Evolutionary conservation across 2,329 filamentous ascomycete species (phyloP).

Genomic region (Nemania bipapillata): DNA sequence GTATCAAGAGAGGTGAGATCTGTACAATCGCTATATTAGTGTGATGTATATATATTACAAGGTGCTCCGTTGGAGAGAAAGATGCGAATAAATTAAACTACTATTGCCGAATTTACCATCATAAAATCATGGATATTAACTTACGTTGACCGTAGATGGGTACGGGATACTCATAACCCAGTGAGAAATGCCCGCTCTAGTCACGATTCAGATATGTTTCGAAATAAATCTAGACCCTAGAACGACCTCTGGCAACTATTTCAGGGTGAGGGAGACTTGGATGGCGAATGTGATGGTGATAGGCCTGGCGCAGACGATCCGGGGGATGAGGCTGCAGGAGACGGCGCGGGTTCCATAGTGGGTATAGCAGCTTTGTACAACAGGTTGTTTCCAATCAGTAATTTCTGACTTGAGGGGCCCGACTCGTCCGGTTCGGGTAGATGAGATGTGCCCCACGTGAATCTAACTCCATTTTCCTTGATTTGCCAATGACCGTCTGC

Average conservation of each 20-base stretch:
- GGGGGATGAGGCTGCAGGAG: slow-evolving; percentile 10
- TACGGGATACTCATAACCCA: too few species aligned
- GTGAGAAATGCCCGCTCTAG: neutral
- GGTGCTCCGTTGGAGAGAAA: neutral
- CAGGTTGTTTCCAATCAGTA: slow-evolving; percentile 27
- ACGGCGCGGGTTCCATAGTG: neutral
- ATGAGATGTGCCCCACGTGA: slow-evolving; percentile 1
- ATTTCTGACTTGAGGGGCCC: neutral
- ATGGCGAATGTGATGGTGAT: slow-evolving; percentile 23
- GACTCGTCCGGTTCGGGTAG: neutral
- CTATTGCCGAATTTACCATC: neutral
- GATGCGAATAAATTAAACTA: neutral
- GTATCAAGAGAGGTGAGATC: neutral
- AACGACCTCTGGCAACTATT: neutral
- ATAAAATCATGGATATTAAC: neutral
- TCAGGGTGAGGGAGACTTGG: slow-evolving; percentile 22
- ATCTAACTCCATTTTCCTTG: slow-evolving; percentile 20
- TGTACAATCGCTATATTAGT: neutral
- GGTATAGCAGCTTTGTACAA: slow-evolving; percentile 17
- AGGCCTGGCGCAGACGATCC: slow-evolving; percentile 12
- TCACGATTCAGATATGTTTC: neutral
- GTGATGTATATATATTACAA: slow-evolving; percentile 10
- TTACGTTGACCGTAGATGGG: slow-evolving; percentile 1
- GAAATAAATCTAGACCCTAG: neutral
- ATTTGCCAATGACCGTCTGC: slow-evolving; percentile 39